Percentiles rank a stretch among this genome's conserved stretches.
Conservation (phyloP, 495 filamentous ascomycete genomes). For the Daldinia childiae region DNA sequence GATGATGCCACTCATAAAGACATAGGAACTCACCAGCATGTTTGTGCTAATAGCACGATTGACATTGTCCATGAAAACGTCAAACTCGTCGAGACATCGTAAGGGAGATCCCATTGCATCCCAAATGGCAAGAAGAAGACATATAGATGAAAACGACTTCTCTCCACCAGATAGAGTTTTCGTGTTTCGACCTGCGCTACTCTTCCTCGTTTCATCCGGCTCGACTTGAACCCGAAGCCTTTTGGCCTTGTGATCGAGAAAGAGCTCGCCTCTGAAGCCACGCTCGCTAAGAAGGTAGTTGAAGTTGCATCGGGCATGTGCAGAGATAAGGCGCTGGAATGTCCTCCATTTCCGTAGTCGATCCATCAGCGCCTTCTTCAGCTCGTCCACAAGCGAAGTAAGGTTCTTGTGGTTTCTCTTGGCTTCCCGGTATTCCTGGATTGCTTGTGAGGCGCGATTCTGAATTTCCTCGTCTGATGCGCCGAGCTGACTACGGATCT, state of each 20-base stretch:
- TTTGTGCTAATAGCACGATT: conserved; percentile 93
- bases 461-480: conserved; percentile 73
- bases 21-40: conserved; percentile 77
- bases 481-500: conserved; percentile 62
- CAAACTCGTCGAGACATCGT: conserved; percentile 96
- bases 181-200: conserved; percentile 75
- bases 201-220: conserved; percentile 78
- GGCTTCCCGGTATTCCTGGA: conserved; percentile 51
- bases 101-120: conserved; percentile 97
- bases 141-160: conserved; percentile 97
- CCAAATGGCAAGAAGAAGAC: conserved; percentile 90
- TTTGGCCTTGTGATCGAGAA: conserved; percentile 77
- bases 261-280: conserved; percentile 82
- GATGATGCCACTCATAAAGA: conserved; percentile 6
- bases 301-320: conserved; percentile 84
- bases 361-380: conserved; percentile 72
- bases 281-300: conserved; percentile 87
- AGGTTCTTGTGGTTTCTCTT: conserved; percentile 55
- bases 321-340: conserved; percentile 85
- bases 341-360: conserved; percentile 79
- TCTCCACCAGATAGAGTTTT: conserved; percentile 95
- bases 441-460: conserved; percentile 48
- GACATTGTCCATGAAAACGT: conserved; percentile 98
- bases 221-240: conserved; percentile 80
- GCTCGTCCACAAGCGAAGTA: conserved; percentile 60